Evolutionary conservation across 768 basidiomycete genomes (phyloP).

Genomic region (Myochromella boudieri): DNA sequence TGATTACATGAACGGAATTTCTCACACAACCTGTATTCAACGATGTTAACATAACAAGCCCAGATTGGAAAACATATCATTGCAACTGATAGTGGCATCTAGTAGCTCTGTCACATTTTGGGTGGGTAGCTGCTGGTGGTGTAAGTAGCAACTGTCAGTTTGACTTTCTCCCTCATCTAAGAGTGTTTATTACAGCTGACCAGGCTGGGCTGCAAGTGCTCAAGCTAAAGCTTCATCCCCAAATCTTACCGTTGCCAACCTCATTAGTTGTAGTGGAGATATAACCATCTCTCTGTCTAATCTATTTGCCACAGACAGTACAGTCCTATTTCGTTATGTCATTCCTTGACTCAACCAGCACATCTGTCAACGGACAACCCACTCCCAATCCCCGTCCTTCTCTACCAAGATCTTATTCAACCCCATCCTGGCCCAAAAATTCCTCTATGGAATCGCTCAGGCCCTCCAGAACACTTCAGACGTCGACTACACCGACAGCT

Average conservation of each 20-base stretch:
- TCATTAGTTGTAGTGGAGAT: too few relatives aligned
- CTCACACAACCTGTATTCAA: constrained; percentile 13
- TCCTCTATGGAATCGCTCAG: constrained; percentile 22
- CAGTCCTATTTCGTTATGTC: too few relatives aligned
- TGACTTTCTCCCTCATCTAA: neutral
- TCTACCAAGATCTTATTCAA: constrained; percentile 18
- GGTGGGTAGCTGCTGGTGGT: neutral
- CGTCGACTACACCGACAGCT: neutral
- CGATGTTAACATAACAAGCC: constrained; percentile 8
- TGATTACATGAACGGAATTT: constrained; percentile 5
- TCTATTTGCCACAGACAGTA: too few relatives aligned
- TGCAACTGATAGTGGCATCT: constrained; percentile 3
- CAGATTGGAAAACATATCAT: neutral
- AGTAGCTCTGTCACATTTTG: neutral
- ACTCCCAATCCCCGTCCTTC: constrained; percentile 8
- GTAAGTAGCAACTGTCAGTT: neutral
- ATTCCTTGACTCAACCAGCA: constrained; percentile 9
- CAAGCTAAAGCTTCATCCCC: too few relatives aligned
- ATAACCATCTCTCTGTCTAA: too few relatives aligned
- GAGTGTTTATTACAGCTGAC: neutral
- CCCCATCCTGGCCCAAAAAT: constrained; percentile 18
- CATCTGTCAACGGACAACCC: constrained; percentile 4
- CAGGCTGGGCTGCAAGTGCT: too few relatives aligned
- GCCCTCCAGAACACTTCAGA: constrained; percentile 5
- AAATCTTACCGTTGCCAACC: too few relatives aligned